Evolutionary conservation across 2,329 filamentous ascomycete genomes (phyloP).

Genomic region (Sporothrix euskadiensis): DNA sequence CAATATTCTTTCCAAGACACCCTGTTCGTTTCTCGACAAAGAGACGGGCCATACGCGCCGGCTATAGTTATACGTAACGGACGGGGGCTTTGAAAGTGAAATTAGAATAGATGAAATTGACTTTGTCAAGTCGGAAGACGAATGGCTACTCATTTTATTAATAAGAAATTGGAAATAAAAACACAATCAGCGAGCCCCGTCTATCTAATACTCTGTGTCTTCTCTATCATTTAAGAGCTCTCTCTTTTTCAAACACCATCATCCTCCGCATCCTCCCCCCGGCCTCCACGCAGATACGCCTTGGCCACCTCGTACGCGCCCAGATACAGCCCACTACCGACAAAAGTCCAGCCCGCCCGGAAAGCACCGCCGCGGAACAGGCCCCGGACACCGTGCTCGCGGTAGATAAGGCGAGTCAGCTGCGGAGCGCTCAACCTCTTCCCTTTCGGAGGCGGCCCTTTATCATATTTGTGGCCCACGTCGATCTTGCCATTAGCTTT

Average conservation of each 20-base stretch:
- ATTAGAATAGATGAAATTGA: background rate
- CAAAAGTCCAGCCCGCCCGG: conserved; percentile 75
- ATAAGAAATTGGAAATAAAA: too few species aligned
- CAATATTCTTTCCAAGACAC: background rate
- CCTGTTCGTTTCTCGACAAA: background rate
- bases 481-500: conserved; percentile 34
- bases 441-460: conserved; percentile 31
- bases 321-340: conserved; percentile 81
- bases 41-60: background rate
- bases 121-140: background rate
- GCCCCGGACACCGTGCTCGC: conserved; percentile 67
- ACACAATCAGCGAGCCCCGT: background rate
- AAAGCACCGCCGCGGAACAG: conserved; percentile 76
- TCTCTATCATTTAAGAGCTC: background rate
- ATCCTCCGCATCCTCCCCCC: conserved; percentile 45
- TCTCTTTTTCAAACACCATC: background rate
- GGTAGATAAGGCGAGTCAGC: conserved; percentile 65
- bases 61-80: too few species aligned
- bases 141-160: background rate
- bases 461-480: background rate
- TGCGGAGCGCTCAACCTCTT: conserved; percentile 50
- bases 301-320: conserved; percentile 83
- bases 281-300: conserved; percentile 56
- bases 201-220: background rate
- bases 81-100: too few species aligned